Base-by-base conservation (phyloP, 768 basidiomycete genomes). In the Pleurotus salmoneostramineus region DNA sequence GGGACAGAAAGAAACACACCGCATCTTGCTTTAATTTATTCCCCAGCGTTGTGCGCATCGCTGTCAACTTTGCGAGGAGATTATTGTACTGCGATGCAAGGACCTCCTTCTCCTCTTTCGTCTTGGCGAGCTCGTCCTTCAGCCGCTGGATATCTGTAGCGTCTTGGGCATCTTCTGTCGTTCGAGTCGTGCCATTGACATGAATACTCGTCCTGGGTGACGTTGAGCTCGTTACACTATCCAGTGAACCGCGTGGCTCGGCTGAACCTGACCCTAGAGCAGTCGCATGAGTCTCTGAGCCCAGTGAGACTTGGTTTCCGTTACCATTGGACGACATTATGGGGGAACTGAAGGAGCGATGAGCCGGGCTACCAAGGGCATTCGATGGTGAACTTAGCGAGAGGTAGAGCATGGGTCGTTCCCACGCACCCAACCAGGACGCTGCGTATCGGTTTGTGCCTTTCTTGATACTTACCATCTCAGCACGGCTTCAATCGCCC, bases 11-110 rank as follows among this genome's bases (percentile, higher is more conserved):
- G 58, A 17, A 46, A 69, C 78, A 61, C 76, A 98, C 97, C 65
- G 97, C 97, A 72, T 98, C 97, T 70, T 96, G 93, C 71, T 91
- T 87, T 57, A 98, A 79, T 72, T 98, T 98, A 68, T 93, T 95
- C 34, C 95, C 94, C 52, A 98, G 77, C 17, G 92, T 91, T 37
- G 88, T 91, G 21, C 95, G 84, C 95, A 99, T 98, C 35, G 88
- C 83, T 2, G 93, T 95, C 47, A 98, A 77, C 72, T 93, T 98
- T 40, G 86, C 84, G 14, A 99, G 79, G 37, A 99, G 78, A 62
- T 83, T 89, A 59, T 84, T 84, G 72, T 98, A 95, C 69, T 98
- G 93, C 11, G 84, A 72, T 4, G 88, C 89, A 33, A 95, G 78
- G n/a, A 81, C 75, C 52, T 98, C 94, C 74, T 93, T 95, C 77